Base-by-base conservation (phyloP, 345 rosid species). In the Euphorbia peplus region DNA sequence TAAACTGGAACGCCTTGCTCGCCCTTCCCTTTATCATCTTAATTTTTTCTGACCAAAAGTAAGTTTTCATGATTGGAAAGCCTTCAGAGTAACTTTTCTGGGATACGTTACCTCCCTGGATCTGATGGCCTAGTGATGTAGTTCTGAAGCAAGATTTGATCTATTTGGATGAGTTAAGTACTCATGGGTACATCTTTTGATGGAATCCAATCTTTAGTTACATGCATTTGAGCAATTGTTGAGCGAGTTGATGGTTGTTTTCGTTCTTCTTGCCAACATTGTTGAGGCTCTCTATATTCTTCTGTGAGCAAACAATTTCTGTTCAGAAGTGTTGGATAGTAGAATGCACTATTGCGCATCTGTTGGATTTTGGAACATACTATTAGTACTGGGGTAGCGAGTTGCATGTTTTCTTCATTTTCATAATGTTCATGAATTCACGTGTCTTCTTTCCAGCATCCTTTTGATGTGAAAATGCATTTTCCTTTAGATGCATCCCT, bases 61-160 rank as follows among this genome's bases (percentile, higher is more conserved):
- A 44, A 44, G 11, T 44, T 46, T 46, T 13, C 51, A 46, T 46
- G 3, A 46, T 46, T 46, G 42, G 42, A 39, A 39, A 39, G 42
- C 42, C 8, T 39, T 39, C 42, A 39, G 25, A 22, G 59, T 25
- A 24, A 12, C 12, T 24, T 54, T 5, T n/a, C 22, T 1, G 39
- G 42, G 7, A 13, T 26, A 14, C 3, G 21, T 14, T 21, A 21
- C 32, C 19, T 55, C 47, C 54, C 39, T 48, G 4, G 28, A 58
- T 47, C 37, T 64, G 51, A 48, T 28, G 21, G 50, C 50, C 21
- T 64, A 24, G 19, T 72, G 50, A 46, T 68, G 32, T 21, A 15
- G 19, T 56, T 56, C 18, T 26, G 29, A 15, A 26, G 5, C n/a
- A 14, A 50, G 37, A 14, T 56, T 56, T 56, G 26, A 29, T 26